A percentile compares a stretch with the other conserved stretches of the same genome.
Evolutionary conservation across 805 yeast genomes (phyloP).

Genomic region (Helenozyma rhizophorensis): DNA sequence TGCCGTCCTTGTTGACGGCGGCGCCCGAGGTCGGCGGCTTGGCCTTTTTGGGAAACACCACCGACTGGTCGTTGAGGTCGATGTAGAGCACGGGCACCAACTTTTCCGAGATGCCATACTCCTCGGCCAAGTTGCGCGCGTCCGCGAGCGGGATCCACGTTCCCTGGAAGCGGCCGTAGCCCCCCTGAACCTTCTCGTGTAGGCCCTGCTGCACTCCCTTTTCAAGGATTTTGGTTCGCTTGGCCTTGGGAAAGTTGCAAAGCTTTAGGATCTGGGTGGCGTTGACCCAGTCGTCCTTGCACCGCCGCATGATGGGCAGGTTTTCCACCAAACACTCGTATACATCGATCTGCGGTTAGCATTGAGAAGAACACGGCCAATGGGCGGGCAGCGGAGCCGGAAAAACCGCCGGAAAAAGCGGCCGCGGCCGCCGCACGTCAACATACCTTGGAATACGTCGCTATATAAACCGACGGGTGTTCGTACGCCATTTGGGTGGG

Average conservation of each 20-base stretch:
- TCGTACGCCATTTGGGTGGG: slow-evolving; percentile 22
- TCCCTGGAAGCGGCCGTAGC: slow-evolving; percentile 95
- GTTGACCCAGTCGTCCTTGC: slow-evolving; percentile 91
- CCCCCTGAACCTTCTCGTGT: slow-evolving; percentile 95
- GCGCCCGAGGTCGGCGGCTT: slow-evolving; percentile 20
- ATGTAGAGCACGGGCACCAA: slow-evolving; percentile 39
- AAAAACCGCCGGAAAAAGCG: neutral
- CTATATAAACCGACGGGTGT: slow-evolving; percentile 39
- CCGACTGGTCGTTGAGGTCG: slow-evolving; percentile 32
- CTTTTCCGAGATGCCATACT: slow-evolving; percentile 35
- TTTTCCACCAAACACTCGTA: slow-evolving; percentile 68
- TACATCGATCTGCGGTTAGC: slow-evolving; percentile 43
- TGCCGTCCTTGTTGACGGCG: slow-evolving; percentile 30
- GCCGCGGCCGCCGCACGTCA: neutral
- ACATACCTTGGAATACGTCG: slow-evolving; percentile 44
- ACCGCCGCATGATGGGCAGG: slow-evolving; percentile 84
- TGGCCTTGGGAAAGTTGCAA: slow-evolving; percentile 92
- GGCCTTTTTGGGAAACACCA: slow-evolving; percentile 31
- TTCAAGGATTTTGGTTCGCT: slow-evolving; percentile 86
- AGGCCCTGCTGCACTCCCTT: slow-evolving; percentile 86
- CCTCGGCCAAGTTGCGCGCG: slow-evolving; percentile 48
- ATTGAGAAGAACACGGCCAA: slow-evolving; percentile 1
- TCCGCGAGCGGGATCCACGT: slow-evolving; percentile 90
- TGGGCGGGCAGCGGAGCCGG: neutral
- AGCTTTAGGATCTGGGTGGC: slow-evolving; percentile 94